Percentiles rank a stretch among this genome's conserved stretches.
phyloP scores from a whole-genome alignment of 2,329 filamentous ascomycete species.

The Aspergillus quadricinctus region DNA sequence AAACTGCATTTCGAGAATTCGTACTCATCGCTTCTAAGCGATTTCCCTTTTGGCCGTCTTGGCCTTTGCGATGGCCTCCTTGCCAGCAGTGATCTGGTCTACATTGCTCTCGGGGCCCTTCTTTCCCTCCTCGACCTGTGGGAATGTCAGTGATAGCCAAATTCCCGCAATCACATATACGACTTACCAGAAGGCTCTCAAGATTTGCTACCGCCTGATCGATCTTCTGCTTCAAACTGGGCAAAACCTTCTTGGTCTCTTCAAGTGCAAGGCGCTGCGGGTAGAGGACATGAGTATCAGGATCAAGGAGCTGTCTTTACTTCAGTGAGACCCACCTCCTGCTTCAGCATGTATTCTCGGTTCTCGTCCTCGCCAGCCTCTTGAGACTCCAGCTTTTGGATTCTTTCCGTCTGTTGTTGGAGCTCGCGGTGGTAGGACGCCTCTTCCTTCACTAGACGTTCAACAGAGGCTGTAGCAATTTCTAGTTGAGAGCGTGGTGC shows the following conservation, averaged over 20 bases:
- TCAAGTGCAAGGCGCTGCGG: slow-evolving; percentile 71
- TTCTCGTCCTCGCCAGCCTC: slow-evolving; percentile 71
- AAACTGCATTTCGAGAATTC: background rate
- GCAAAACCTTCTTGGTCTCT: slow-evolving; percentile 82
- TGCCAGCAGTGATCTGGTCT: slow-evolving; percentile 38
- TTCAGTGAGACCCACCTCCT: slow-evolving; percentile 62
- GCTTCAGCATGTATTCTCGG: slow-evolving; percentile 71
- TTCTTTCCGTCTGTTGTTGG: slow-evolving; percentile 65
- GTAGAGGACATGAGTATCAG: slow-evolving; percentile 5
- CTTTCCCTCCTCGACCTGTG: slow-evolving; percentile 36
- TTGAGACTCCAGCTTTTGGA: slow-evolving; percentile 64
- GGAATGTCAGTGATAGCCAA: slow-evolving; percentile 1
- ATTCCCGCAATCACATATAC: background rate
- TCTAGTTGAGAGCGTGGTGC: slow-evolving; percentile 72
- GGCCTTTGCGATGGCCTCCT: slow-evolving; percentile 38
- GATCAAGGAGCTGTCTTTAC: background rate
- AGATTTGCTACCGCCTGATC: slow-evolving; percentile 66
- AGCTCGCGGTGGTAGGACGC: slow-evolving; percentile 85
- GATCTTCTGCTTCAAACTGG: slow-evolving; percentile 67
- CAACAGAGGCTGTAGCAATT: slow-evolving; percentile 78
- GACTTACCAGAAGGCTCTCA: slow-evolving; percentile 70
- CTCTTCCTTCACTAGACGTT: slow-evolving; percentile 87
- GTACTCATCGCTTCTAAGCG: slow-evolving; percentile 16
- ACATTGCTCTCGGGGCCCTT: slow-evolving; percentile 39
- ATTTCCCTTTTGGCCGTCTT: slow-evolving; percentile 38